A percentile compares a stretch with the other conserved stretches of the same genome.
Evolutionary conservation across 768 basidiomycete genomes (phyloP).

Genomic region (Boletus rubropictus): DNA sequence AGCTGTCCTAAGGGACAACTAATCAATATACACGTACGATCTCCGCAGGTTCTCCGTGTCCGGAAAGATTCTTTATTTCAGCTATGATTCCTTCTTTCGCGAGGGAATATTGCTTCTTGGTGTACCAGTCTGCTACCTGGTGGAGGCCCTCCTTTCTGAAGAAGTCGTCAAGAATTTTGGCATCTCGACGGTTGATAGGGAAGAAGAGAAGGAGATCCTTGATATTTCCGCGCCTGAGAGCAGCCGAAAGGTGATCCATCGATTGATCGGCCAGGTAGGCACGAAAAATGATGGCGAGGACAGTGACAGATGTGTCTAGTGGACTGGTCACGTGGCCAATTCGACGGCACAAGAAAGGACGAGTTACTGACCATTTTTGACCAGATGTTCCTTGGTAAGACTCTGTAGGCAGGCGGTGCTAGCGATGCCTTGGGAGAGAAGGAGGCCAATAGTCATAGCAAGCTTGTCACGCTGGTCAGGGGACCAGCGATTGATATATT

Average conservation of each 20-base stretch:
- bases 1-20: background rate
- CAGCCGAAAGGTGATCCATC: constrained; percentile 81
- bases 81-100: constrained; percentile 73
- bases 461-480: constrained; percentile 76
- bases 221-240: constrained; percentile 81
- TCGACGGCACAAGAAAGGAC: background rate
- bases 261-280: constrained; percentile 76
- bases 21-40: constrained; percentile 43
- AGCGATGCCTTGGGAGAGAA: constrained; percentile 80
- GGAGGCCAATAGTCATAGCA: constrained; percentile 70
- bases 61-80: constrained; percentile 64
- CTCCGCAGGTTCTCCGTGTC: constrained; percentile 61
- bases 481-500: constrained; percentile 86
- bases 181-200: constrained; percentile 74
- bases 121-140: constrained; percentile 90
- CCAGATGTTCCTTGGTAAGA: constrained; percentile 88
- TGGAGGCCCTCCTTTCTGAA: constrained; percentile 77
- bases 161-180: constrained; percentile 72
- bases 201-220: constrained; percentile 86
- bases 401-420: constrained; percentile 71
- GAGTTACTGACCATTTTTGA: constrained; percentile 74
- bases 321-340: constrained; percentile 8
- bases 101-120: constrained; percentile 79
- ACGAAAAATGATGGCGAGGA: constrained; percentile 75
- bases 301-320: constrained; percentile 69